Evolutionary conservation across 2,329 filamentous ascomycete genomes (phyloP), one percentile per base, ranked within the genome.

Genomic region (Zasmidium cellare): DNA sequence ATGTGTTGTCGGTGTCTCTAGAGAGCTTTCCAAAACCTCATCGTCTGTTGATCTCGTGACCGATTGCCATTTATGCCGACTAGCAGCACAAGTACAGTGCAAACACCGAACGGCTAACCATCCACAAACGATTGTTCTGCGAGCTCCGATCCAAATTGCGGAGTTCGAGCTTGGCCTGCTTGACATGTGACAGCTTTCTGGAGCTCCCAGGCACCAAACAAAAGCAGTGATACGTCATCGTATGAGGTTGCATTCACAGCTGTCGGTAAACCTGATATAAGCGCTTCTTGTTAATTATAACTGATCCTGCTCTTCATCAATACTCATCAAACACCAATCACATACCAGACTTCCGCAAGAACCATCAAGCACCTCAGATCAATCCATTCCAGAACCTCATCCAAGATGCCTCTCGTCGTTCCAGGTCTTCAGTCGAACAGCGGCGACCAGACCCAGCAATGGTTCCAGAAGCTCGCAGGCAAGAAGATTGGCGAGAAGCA

Each of bases 401-500:
- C 23, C 56, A 67, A 51, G 28, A 82, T 82, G 79, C 79, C 79
- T 72, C 79, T 82, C 70, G 78, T 82, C 59, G 75, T 81, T 14
- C 79, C 79, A 46, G 78, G 77, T 54, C 64, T 80, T 41, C 73
- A 73, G 68, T 74, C 71, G 67, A 75, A 71, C 48, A 73, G 72
- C 57, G 69, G 65, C 60, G 69, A 72, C 61, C 69, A 75, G 66
- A 72, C 69, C 55, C 65, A 73, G 11, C 71, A 79, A 55, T 82
- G 79, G 79, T 70, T 72, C 68, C 74, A 71, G 65, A 76, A 80
- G 73, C 72, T 82, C 20, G 74, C 77, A 67, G 79, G 79, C 64
- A 82, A 82, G 77, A 80, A 80, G 69, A 68, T 82, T 38, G 79
- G 79, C 12, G 79, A 82, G 14, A 55, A 59, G 24, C 74, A 74